Evolutionary conservation across 345 rosid genomes (phyloP).

Genomic region (Euphorbia pulcherrima): DNA sequence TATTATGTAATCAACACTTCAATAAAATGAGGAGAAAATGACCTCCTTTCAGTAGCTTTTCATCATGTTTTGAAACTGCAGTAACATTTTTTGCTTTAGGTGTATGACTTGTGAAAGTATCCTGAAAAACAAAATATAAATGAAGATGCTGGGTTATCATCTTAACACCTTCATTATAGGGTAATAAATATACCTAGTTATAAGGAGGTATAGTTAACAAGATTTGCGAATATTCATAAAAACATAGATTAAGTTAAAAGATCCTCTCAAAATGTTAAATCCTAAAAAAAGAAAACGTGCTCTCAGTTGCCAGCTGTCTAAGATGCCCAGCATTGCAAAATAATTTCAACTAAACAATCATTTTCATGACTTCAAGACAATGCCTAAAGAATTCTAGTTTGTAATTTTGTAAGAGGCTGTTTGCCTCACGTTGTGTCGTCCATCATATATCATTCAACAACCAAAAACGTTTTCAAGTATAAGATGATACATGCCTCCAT

Average conservation of each 20-base stretch:
- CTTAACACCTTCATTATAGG: slow-evolving; percentile 1
- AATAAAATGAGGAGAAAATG: slow-evolving; percentile 11
- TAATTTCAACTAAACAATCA: not conserved
- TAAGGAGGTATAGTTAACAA: not conserved
- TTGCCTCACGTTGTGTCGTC: not conserved
- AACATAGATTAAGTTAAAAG: not conserved
- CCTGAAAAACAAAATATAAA: slow-evolving; percentile 31
- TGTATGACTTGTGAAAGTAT: slow-evolving; percentile 19
- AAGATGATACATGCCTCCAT: not conserved
- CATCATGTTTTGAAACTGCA: slow-evolving; percentile 12
- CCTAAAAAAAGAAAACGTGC: not conserved
- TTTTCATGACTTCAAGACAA: not conserved
- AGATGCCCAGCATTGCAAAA: not conserved
- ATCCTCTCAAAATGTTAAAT: not conserved
- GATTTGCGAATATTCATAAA: not conserved
- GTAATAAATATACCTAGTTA: not conserved
- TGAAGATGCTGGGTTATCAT: not conserved
- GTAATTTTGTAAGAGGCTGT: not conserved
- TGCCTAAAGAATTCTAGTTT: not conserved
- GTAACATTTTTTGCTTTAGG: slow-evolving; percentile 34
- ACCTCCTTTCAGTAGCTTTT: slow-evolving; percentile 34
- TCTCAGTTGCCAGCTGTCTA: not conserved
- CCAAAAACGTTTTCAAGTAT: not conserved
- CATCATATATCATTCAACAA: not conserved
- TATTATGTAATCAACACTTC: slow-evolving; percentile 6